A percentile compares a stretch with the other conserved stretches of the same genome.
Evolutionary conservation across 306 rosid genomes (phyloP).

Genomic region (Prosopis cineraria): DNA sequence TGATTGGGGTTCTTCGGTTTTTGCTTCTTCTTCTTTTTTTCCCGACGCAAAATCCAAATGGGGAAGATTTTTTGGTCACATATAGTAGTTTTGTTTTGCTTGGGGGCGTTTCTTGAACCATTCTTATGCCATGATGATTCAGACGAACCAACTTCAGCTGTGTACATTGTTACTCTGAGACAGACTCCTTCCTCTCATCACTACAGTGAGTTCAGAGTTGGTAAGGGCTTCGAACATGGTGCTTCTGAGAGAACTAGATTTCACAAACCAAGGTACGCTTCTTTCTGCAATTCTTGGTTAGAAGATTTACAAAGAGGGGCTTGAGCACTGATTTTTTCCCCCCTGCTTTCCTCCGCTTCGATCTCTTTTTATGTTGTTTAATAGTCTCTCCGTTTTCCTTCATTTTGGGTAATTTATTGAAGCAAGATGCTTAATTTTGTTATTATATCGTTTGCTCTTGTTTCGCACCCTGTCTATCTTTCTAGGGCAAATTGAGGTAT

Average conservation of each 20-base stretch:
- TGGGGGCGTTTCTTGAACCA: conserved; percentile 45
- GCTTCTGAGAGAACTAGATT: conserved; percentile 57
- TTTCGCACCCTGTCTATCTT: not conserved
- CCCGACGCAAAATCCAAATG: conserved; percentile 49
- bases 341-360: not conserved
- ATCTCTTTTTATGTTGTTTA: not conserved
- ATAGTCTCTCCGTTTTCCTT: not conserved
- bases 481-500: not conserved
- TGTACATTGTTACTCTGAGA: conserved; percentile 81
- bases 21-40: not conserved
- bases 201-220: conserved; percentile 50
- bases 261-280: conserved; percentile 67
- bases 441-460: not conserved
- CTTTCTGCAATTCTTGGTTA: conserved; percentile 6
- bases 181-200: conserved; percentile 66
- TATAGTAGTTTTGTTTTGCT: conserved; percentile 48
- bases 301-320: conserved; percentile 6
- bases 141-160: conserved; percentile 54
- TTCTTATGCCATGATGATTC: conserved; percentile 57
- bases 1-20: conserved; percentile 24
- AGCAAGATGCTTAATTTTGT: not conserved
- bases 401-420: not conserved
- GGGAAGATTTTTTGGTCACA: conserved; percentile 43
- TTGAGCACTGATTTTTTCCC: not conserved
- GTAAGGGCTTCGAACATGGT: conserved; percentile 39